Evolutionary conservation across 345 rosid genomes (phyloP).

Genomic region (Abelmoschus esculentus): DNA sequence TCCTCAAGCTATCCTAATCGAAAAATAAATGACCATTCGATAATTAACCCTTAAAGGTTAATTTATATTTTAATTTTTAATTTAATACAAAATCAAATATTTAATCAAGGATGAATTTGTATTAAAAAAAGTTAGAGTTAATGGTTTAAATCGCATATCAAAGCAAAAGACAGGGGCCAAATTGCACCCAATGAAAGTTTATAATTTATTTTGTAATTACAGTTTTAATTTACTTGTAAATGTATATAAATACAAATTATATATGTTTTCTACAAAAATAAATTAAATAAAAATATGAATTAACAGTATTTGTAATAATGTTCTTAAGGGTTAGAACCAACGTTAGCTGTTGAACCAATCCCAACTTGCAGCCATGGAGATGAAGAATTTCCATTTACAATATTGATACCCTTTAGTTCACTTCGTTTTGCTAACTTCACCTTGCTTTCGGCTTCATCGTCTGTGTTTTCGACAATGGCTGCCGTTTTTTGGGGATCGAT

Average conservation of each 20-base stretch:
- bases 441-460: background rate
- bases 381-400: background rate
- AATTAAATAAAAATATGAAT: background rate
- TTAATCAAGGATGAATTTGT: too few species aligned
- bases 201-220: background rate
- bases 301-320: background rate
- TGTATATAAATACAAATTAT: background rate
- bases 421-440: background rate
- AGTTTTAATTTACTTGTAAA: background rate
- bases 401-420: background rate
- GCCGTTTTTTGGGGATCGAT: too few species aligned
- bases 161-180: too few species aligned
- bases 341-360: background rate
- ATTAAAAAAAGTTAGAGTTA: too few species aligned
- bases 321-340: background rate
- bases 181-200: too few species aligned
- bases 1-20: too few species aligned
- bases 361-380: slow-evolving; percentile 2
- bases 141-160: too few species aligned
- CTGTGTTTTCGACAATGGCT: too few species aligned
- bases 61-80: too few species aligned
- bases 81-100: too few species aligned
- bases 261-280: background rate
- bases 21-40: too few species aligned
- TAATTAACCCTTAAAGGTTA: too few species aligned